phyloP scores from a whole-genome alignment of 306 rosid species.

The Prunus mume region DNA sequence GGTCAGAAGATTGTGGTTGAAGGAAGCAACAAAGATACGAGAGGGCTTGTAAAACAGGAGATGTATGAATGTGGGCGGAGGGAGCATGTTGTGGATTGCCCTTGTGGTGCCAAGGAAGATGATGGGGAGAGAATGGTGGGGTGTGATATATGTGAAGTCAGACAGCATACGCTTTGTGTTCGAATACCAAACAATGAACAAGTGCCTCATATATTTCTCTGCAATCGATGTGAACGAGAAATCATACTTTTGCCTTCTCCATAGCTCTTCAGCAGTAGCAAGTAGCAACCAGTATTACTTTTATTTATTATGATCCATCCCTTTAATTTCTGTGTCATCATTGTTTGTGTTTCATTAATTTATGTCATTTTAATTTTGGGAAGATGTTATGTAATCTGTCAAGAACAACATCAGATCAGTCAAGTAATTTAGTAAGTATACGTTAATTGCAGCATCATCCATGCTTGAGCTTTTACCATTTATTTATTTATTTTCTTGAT shows the following conservation, averaged over 20 bases:
- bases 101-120: constrained; percentile 77
- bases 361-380: not conserved
- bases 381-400: not conserved
- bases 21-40: constrained; percentile 33
- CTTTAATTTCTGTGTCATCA: constrained; percentile 16
- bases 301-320: not conserved
- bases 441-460: not conserved
- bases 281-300: no score
- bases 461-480: not conserved
- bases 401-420: not conserved
- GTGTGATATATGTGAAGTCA: constrained; percentile 83
- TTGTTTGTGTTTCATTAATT: not conserved
- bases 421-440: not conserved
- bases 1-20: constrained; percentile 60
- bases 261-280: not conserved
- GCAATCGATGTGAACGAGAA: constrained; percentile 72
- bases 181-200: constrained; percentile 62
- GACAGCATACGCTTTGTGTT: constrained; percentile 83
- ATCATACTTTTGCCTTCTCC: constrained; percentile 52
- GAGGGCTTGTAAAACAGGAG: constrained; percentile 13
- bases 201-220: constrained; percentile 70
- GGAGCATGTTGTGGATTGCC: constrained; percentile 45
- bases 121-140: constrained; percentile 83
- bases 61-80: constrained; percentile 43
- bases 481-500: no score